Evolutionary conservation across 148 eudicot species (phyloP).

Genomic region (Heliamphora exappendiculata): DNA sequence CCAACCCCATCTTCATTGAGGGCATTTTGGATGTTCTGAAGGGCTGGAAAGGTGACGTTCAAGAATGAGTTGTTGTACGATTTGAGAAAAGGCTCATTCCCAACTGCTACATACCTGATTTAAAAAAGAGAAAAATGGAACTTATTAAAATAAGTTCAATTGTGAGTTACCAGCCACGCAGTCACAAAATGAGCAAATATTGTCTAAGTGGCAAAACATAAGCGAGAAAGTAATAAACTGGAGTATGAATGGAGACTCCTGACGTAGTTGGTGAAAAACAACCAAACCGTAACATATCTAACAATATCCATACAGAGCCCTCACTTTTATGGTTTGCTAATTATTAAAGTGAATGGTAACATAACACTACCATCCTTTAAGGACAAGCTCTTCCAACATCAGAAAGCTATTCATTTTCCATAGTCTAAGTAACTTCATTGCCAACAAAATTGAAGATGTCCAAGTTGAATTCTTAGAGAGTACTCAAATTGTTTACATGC

Average conservation of each 20-base stretch:
- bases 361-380: too few species aligned
- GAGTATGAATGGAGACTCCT: neutral
- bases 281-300: neutral
- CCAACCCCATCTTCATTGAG: slow-evolving; percentile 68
- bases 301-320: too few species aligned
- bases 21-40: slow-evolving; percentile 76
- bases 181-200: too few species aligned
- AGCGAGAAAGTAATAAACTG: neutral
- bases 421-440: neutral
- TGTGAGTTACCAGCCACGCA: neutral
- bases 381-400: neutral
- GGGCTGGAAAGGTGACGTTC: slow-evolving; percentile 65
- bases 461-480: neutral
- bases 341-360: too few species aligned
- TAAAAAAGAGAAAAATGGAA: neutral
- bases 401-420: neutral
- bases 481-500: too few species aligned
- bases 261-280: neutral
- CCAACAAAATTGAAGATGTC: neutral
- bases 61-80: slow-evolving; percentile 57
- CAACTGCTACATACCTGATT: slow-evolving; percentile 85
- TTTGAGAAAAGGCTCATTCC: slow-evolving; percentile 79
- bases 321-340: too few species aligned
- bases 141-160: too few species aligned
- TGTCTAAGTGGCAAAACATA: neutral